Percentiles rank a stretch among this genome's conserved stretches.
These are phyloP conservation scores for Penicillium paxilli DNA, from an alignment of 495 filamentous ascomycete species.

Conservation along the genomic window DNA sequence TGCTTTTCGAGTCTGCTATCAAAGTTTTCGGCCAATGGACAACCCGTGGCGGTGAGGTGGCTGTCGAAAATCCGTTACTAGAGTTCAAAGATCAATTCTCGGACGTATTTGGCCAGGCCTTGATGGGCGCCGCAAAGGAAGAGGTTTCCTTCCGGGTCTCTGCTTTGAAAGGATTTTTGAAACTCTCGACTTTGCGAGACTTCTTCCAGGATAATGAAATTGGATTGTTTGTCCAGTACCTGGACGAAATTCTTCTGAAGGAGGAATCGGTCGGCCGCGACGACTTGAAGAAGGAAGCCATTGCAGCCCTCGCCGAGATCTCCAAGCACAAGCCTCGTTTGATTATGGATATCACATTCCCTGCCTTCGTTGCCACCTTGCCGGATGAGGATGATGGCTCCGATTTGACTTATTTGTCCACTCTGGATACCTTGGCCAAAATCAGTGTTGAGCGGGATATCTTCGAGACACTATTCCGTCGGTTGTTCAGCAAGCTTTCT, in stretches of 20 bases:
- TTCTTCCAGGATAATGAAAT: slow-evolving; percentile 66
- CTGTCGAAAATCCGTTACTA: slow-evolving; percentile 50
- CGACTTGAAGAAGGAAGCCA: slow-evolving; percentile 63
- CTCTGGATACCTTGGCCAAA: slow-evolving; percentile 67
- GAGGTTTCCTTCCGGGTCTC: slow-evolving; percentile 66
- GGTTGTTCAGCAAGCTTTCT: slow-evolving; percentile 66
- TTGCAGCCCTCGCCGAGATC: slow-evolving; percentile 61
- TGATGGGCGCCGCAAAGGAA: slow-evolving; percentile 61
- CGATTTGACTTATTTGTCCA: slow-evolving; percentile 50
- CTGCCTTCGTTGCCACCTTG: slow-evolving; percentile 69
- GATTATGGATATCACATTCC: slow-evolving; percentile 71
- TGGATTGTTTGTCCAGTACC: slow-evolving; percentile 61
- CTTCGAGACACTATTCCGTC: slow-evolving; percentile 68
- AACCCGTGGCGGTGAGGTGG: slow-evolving; percentile 32
- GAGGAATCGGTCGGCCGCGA: slow-evolving; percentile 57
- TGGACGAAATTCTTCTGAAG: slow-evolving; percentile 64
- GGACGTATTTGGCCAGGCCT: slow-evolving; percentile 58
- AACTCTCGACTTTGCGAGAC: slow-evolving; percentile 53
- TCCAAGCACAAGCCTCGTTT: slow-evolving; percentile 66
- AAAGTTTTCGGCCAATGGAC: slow-evolving; percentile 60
- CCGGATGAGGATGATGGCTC: slow-evolving; percentile 56
- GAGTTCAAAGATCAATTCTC: slow-evolving; percentile 63
- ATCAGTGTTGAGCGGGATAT: slow-evolving; percentile 64
- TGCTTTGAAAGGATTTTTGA: slow-evolving; percentile 59
- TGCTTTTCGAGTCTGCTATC: slow-evolving; percentile 58